Evolutionary conservation across 1,284 basidiomycete species (phyloP).

Genomic region (Cutaneotrichosporon sp.): DNA sequence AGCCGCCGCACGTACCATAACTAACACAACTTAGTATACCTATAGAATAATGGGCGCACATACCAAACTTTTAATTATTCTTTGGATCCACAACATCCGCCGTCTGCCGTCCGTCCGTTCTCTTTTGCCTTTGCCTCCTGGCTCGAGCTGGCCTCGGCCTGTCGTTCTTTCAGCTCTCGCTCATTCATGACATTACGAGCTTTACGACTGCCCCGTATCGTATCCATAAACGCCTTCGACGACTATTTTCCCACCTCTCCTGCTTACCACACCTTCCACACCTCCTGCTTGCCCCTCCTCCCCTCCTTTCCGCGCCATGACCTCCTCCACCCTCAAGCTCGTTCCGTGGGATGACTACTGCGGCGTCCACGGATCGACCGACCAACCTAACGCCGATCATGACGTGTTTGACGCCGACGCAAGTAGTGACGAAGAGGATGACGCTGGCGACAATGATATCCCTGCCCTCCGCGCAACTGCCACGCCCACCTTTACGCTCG

Average conservation of each 20-base stretch:
- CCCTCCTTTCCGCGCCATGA: not conserved
- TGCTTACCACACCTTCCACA: no score
- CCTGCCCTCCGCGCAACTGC: not conserved
- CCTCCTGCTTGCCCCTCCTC: no score
- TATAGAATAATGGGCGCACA: no score
- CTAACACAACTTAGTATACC: not conserved
- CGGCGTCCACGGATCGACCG: not conserved
- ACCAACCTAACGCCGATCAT: not conserved
- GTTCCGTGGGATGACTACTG: not conserved
- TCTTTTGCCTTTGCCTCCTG: not conserved
- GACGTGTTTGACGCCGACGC: slow-evolving; percentile 4
- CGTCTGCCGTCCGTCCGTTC: not conserved
- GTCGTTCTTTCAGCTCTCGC: not conserved
- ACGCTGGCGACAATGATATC: not conserved
- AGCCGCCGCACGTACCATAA: not conserved
- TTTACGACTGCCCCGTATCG: not conserved
- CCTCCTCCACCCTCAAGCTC: not conserved
- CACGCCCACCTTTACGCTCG: not conserved
- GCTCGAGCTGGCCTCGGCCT: slow-evolving; percentile 1
- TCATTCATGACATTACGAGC: not conserved
- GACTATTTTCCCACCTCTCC: not conserved
- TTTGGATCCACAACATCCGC: slow-evolving; percentile 1
- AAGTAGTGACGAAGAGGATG: slow-evolving; percentile 3
- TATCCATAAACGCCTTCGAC: not conserved
- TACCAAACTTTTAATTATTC: not conserved